Evolutionary conservation across 176 grass and related monocot species (phyloP), one percentile per base, ranked within the genome.

Genomic region (Poa pratensis): DNA sequence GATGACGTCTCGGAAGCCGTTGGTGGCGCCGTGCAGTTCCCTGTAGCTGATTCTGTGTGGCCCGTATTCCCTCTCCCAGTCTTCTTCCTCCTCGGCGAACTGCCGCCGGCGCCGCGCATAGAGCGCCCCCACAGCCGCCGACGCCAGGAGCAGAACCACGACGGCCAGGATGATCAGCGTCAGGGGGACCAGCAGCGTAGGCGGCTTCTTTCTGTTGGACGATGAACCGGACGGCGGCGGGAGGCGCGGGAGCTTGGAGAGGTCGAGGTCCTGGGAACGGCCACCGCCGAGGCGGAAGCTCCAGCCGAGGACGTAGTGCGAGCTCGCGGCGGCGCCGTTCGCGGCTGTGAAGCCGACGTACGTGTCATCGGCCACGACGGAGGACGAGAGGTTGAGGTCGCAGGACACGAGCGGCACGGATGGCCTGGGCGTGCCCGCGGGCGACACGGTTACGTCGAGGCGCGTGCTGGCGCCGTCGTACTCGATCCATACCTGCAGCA

Each of bases 291-390:
- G 82, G 14, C 75, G 89, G 58, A 95, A 95, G 50, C 90, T 93
- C 93, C 93, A 95, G 53, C 88, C 93, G 5, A 92, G 77, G 0
- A 95, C 73, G 85, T 86, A 95, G 85, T 95, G 90, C 22, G 70
- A 78, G 79, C 88, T 83, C n/a, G 83, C 39, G 46, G 85, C 90
- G 5, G 88, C 85, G 32, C 93, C 93, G 9, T 90, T 95, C 12
- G 93, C 85, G 3, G 83, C 87, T 6, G 93, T 90, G 83, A 95
- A 95, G 10, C 93, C 88, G 20, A 91, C 88, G 20, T 80, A 95
- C 30, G 91, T 91, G 1, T 72, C 32, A 23, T 89, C 76, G 0
- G 81, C 26, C 15, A 93, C 19, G 5, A 92, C 15, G 2, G 13
- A 26, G 0, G 80, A 80, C 15, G 93, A 89, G 79, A 95, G 68